Percentiles rank a stretch among this genome's conserved stretches.
Conservation (phyloP, 179 eudicot species). For the Corrigiola litoralis region DNA sequence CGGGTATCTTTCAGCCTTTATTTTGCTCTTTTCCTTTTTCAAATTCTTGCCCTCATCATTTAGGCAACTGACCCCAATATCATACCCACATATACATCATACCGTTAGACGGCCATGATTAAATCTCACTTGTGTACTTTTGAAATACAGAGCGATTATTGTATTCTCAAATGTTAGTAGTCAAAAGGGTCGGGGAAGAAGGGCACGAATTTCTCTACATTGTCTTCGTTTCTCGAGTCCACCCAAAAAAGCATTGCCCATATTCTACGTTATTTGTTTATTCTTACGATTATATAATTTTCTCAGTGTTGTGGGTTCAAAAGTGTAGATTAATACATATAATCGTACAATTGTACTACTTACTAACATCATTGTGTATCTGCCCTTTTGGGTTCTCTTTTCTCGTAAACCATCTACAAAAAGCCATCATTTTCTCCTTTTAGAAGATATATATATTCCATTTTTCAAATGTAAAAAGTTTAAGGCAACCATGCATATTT, state of each 20-base stretch:
- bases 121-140: no score
- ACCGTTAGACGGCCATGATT: background rate
- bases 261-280: constrained; percentile 19
- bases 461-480: no score
- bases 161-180: constrained; percentile 1
- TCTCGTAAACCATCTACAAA: background rate
- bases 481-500: no score
- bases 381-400: background rate
- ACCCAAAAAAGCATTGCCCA: constrained; percentile 20
- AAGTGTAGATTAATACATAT: background rate
- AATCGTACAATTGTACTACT: background rate
- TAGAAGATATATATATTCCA: background rate
- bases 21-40: background rate
- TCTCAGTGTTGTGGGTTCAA: background rate
- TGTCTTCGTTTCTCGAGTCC: constrained; percentile 21
- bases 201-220: constrained; percentile 12
- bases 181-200: constrained; percentile 6
- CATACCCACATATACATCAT: background rate
- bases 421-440: background rate
- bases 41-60: constrained; percentile 13
- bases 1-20: constrained; percentile 22
- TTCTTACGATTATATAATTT: background rate
- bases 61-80: constrained; percentile 6
- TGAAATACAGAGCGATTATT: no score
- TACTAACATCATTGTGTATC: constrained; percentile 5